phyloP scores from a whole-genome alignment of 441 rosid genomes.

The Sinapis alba region DNA sequence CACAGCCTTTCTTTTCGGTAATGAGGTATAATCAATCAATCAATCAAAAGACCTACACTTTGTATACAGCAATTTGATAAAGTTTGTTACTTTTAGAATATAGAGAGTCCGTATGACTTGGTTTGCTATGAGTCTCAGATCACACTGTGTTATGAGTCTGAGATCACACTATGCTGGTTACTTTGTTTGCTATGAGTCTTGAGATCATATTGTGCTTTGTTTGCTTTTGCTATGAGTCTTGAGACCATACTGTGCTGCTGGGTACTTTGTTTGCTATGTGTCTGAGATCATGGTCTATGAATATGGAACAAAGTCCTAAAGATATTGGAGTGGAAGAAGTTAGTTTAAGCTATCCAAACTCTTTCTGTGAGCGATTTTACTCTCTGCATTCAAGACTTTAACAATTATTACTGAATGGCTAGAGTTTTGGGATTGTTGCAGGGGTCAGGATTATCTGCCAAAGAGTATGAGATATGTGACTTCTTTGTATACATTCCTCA shows the following conservation, averaged over 20 bases:
- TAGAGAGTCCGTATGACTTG: background rate
- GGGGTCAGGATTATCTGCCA: conserved; percentile 93
- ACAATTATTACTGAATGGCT: background rate
- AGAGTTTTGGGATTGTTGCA: conserved; percentile 22
- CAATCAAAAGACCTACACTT: background rate
- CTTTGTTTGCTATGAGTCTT: no score
- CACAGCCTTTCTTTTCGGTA: conserved; percentile 93
- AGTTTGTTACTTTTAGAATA: background rate
- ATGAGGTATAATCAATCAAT: conserved; percentile 61
- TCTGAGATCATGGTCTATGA: no score
- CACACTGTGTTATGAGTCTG: background rate
- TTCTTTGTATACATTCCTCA: conserved; percentile 91
- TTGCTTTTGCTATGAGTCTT: background rate
- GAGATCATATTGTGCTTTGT: no score
- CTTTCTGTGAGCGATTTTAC: background rate
- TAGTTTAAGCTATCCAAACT: no score
- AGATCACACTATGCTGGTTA: no score
- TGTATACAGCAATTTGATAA: background rate
- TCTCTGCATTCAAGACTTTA: background rate
- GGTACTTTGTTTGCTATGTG: no score
- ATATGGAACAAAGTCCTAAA: no score
- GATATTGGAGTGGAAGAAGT: no score
- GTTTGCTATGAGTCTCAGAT: background rate
- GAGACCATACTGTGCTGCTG: background rate
- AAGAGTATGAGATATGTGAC: conserved; percentile 89